Percentiles rank a stretch among this genome's conserved stretches.
Conservation (phyloP, 768 basidiomycete genomes). For the Daedaleopsis sinensis region DNA sequence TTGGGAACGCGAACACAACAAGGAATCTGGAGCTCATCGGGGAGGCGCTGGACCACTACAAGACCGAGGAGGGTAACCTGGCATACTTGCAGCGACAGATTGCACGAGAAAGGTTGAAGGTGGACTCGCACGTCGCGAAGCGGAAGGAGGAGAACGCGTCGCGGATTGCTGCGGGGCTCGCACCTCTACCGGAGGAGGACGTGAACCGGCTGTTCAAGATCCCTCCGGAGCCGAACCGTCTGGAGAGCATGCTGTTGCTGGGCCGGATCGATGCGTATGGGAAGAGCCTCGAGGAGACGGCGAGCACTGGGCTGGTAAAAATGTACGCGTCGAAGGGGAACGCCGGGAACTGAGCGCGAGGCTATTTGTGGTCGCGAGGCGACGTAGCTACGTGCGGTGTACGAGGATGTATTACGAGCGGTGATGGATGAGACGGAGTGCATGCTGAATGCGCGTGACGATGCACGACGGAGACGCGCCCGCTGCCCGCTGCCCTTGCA, state of each 20-base stretch:
- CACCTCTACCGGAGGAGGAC: conserved; percentile 87
- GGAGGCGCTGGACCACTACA: conserved; percentile 83
- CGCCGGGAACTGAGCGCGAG: conserved; percentile 23
- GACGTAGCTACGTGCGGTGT: neutral
- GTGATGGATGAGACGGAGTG: neutral
- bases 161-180: conserved; percentile 80
- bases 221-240: conserved; percentile 82
- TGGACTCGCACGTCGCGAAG: conserved; percentile 80
- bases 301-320: conserved; percentile 70
- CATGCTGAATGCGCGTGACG: conserved; percentile 15
- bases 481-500: neutral
- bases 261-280: conserved; percentile 89
- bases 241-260: conserved; percentile 84
- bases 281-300: conserved; percentile 69
- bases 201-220: conserved; percentile 85
- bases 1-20: conserved; percentile 69
- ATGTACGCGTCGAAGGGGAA: conserved; percentile 72
- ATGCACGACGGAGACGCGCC: neutral
- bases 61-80: conserved; percentile 90
- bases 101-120: conserved; percentile 77
- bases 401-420: neutral
- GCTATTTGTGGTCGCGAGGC: neutral
- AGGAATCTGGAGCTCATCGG: conserved; percentile 83
- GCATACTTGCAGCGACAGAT: conserved; percentile 89
- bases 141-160: conserved; percentile 86